These are phyloP conservation scores for Cyberlindnera subsufficiens DNA, from an alignment of 805 yeast genomes.

Conservation along the genomic window DNA sequence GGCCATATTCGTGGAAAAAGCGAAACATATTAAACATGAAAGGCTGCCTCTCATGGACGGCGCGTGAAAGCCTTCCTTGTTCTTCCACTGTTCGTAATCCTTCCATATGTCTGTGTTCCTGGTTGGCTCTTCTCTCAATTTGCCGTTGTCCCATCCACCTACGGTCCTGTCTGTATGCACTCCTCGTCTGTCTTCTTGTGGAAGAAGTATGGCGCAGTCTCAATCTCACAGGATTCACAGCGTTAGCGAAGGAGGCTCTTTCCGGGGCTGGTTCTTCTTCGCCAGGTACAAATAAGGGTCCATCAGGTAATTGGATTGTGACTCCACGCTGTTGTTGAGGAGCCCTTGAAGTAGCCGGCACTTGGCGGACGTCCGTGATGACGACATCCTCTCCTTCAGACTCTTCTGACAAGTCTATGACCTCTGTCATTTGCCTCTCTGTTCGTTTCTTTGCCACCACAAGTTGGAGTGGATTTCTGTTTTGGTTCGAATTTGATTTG, in stretches of 20 bases:
- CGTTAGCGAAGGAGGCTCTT: not conserved
- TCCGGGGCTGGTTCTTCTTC: not conserved
- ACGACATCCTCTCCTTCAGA: conserved; percentile 1
- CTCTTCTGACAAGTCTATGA: not conserved
- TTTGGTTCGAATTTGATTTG: not conserved
- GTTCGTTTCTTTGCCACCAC: not conserved
- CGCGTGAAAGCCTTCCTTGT: too few species aligned
- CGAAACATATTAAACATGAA: not conserved
- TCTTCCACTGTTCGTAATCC: too few species aligned
- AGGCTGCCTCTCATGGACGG: not conserved
- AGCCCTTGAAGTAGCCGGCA: not conserved
- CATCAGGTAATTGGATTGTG: conserved; percentile 1
- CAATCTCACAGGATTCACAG: not conserved
- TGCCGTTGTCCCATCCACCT: too few species aligned
- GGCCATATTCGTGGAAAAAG: not conserved
- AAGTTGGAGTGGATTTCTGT: not conserved
- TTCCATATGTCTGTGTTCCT: too few species aligned
- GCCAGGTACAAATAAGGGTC: not conserved
- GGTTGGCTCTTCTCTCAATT: too few species aligned
- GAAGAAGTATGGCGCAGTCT: too few species aligned
- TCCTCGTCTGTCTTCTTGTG: too few species aligned
- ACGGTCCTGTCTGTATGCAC: too few species aligned
- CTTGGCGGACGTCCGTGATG: conserved; percentile 1
- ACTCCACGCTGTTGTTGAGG: not conserved
- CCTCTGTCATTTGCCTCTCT: not conserved